Percentiles rank a stretch among this genome's conserved stretches.
Conservation (phyloP, 2,329 filamentous ascomycete species). For the Xylaria sp. region DNA sequence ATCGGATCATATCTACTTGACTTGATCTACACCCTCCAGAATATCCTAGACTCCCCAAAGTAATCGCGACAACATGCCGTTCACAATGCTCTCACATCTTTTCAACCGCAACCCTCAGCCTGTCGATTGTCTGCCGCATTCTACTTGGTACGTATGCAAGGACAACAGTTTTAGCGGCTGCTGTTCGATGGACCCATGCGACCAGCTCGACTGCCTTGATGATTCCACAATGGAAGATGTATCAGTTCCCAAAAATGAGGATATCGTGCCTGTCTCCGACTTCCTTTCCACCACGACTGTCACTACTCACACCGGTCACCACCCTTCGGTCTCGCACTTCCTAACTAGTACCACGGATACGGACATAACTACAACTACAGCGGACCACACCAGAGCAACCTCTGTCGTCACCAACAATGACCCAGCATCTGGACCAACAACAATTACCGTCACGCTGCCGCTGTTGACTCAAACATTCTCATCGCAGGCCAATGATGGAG, state of each 20-base stretch:
- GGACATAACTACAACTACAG: conserved; percentile 22
- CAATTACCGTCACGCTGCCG: conserved; percentile 1
- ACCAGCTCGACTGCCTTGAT: conserved; percentile 31
- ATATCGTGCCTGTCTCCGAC: no score
- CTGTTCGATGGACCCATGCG: conserved; percentile 49
- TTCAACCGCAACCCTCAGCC: neutral
- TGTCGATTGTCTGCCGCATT: conserved; percentile 35
- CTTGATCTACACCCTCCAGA: neutral
- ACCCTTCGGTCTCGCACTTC: no score
- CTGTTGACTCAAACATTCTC: conserved; percentile 2
- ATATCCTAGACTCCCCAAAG: neutral
- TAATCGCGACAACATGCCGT: neutral
- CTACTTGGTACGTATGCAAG: conserved; percentile 43
- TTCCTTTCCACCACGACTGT: neutral
- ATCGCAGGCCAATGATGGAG: neutral
- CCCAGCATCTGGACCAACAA: neutral
- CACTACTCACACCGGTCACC: no score
- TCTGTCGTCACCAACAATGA: conserved; percentile 5
- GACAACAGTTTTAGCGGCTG: conserved; percentile 46
- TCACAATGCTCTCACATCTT: neutral
- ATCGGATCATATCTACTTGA: neutral
- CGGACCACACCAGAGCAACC: conserved; percentile 7
- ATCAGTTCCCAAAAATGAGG: neutral
- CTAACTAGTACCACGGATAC: neutral
- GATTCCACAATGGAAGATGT: neutral